Evolutionary conservation across 2,329 filamentous ascomycete species (phyloP), one percentile per base, ranked within the genome.

Genomic region (Fusarium foetens): DNA sequence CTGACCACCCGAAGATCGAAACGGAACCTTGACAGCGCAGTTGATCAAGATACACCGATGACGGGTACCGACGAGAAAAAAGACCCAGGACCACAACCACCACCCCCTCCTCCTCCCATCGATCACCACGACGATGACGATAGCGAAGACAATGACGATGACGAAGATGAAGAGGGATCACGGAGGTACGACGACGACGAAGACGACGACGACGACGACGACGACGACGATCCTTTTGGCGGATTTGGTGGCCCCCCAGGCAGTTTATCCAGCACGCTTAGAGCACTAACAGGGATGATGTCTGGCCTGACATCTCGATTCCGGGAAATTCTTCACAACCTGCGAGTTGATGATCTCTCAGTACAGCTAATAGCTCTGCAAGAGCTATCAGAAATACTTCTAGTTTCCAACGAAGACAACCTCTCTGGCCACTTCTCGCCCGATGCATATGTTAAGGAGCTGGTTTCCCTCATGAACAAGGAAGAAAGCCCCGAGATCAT

Each of bases 401-500:
- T 99, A 35, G 93, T 99, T 41, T 97, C 95, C 16, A 98, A 96
- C 74, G 96, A 99, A 82, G 96, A 99, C 79, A 98, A 97, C 73
- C 87, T 99, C 16, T 94, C 95, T 4, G 96, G 96, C 8, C 94
- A 98, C 78, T 98, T 99, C 80, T 94, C 94, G 2, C 94, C 96
- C 5, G 96, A 99, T 82, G 89, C 93, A 13, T 98, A 96, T 79
- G 94, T 99, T 62, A 98, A 97, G 83, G 96, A 99, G 82, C 86
- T 99, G 58, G 94, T 99, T 52, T 83, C 87, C 17, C 84, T 99
- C 75, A 98, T 99, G 96, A 94, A 93, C 78, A 94, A 97, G 63
- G 94, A 97, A 76, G 94, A 97, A 80, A 98, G 97, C 75, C 93
- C 95, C 0, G 96, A 99, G 81, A 94, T 98, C 69, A 98, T 98